A percentile compares a stretch with the other conserved stretches of the same genome.
Conservation (phyloP, 2,329 filamentous ascomycete species). For the Hirsutella minnesotensis region DNA sequence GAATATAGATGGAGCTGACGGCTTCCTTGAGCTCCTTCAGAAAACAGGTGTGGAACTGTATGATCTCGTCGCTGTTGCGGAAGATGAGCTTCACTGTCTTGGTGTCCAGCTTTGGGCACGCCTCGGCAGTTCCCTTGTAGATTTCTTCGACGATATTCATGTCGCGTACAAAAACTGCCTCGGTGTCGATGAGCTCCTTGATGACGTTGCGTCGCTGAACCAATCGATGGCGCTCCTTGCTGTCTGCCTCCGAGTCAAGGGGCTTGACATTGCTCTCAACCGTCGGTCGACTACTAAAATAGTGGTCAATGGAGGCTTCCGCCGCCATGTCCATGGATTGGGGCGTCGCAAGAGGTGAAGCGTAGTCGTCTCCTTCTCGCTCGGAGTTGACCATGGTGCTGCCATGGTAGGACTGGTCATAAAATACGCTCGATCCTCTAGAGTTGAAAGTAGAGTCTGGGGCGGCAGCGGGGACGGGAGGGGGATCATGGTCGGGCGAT, state of each 20-base stretch:
- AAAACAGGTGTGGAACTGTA: conserved; percentile 73
- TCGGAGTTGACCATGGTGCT: conserved; percentile 32
- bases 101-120: conserved; percentile 64
- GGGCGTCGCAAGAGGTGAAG: conserved; percentile 28
- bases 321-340: conserved; percentile 36
- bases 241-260: conserved; percentile 24
- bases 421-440: conserved; percentile 28
- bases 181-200: conserved; percentile 86
- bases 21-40: conserved; percentile 71
- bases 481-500: conserved; percentile 38
- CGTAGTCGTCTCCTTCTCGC: conserved; percentile 32
- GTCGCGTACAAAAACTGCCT: conserved; percentile 81
- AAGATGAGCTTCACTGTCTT: conserved; percentile 87
- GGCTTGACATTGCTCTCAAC: conserved; percentile 25
- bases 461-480: conserved; percentile 31
- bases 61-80: conserved; percentile 83
- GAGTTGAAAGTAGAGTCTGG: conserved; percentile 23
- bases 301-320: conserved; percentile 28
- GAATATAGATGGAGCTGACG: conserved; percentile 66
- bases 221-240: conserved; percentile 57
- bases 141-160: conserved; percentile 98
- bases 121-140: conserved; percentile 84
- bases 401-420: conserved; percentile 23
- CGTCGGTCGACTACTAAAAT: conserved; percentile 22
- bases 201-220: conserved; percentile 73